These are phyloP conservation scores for Yamadazyma tumulicola DNA, from an alignment of 805 yeast species.

Conservation along the genomic window DNA sequence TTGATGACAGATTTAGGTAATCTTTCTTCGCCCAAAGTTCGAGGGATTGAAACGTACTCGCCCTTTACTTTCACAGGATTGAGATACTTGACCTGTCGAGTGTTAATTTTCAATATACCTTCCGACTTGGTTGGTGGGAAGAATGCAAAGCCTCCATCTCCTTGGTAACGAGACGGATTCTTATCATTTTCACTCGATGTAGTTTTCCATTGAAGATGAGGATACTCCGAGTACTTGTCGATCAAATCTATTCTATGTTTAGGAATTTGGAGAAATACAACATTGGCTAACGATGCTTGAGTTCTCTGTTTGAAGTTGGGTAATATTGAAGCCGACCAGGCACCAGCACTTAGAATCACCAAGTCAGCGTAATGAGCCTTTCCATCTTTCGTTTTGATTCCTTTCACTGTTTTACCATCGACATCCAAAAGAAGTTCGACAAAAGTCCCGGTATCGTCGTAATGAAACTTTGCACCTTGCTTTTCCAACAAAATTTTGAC, in stretches of 20 bases:
- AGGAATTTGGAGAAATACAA: conserved; percentile 31
- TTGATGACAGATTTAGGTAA: conserved; percentile 4
- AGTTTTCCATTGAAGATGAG: conserved; percentile 30
- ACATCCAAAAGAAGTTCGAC: conserved; percentile 13
- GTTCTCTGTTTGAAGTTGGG: conserved; percentile 34
- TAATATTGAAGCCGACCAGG: conserved; percentile 24
- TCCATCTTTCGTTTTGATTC: conserved; percentile 24
- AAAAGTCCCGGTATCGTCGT: conserved; percentile 23
- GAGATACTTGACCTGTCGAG: conserved; percentile 7
- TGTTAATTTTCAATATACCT: conserved; percentile 5
- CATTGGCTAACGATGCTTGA: conserved; percentile 36
- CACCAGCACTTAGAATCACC: conserved; percentile 25
- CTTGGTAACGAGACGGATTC: not conserved
- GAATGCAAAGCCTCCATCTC: conserved; percentile 5
- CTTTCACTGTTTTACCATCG: conserved; percentile 11
- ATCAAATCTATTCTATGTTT: conserved; percentile 23
- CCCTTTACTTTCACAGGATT: conserved; percentile 5
- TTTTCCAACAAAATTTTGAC: conserved; percentile 21
- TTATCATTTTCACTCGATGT: conserved; percentile 4
- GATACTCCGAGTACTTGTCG: conserved; percentile 28
- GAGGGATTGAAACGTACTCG: conserved; percentile 3
- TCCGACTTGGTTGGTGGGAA: conserved; percentile 4
- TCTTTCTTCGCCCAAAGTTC: conserved; percentile 4
- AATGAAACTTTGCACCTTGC: conserved; percentile 31
- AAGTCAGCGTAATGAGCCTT: conserved; percentile 19